Evolutionary conservation across 2,329 filamentous ascomycete genomes (phyloP), one percentile per base, ranked within the genome.

Genomic region (Hypomyces rosellus): DNA sequence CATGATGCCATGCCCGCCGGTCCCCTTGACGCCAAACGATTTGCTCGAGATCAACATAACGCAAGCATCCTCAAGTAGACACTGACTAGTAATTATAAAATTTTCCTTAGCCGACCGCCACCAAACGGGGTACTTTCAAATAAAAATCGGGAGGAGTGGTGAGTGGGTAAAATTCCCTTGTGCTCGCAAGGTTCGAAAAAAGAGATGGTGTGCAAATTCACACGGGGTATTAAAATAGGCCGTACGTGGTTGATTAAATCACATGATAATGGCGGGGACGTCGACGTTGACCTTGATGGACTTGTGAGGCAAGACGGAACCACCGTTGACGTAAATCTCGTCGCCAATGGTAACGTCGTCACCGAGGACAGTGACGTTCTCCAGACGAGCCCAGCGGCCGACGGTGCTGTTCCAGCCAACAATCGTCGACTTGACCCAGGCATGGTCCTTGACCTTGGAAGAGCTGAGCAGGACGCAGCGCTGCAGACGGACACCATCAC

Each of bases 211-310:
- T 33, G 33, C 40, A 34, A 44, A 46, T 18, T 16, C 12, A 36
- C 49, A 36, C 41, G 44, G 25, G 25, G 25, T 30, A 30, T 30
- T 30, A 30, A 30, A 30, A 8, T 20, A 20, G 25, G 25, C 25
- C 25, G 25, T 7, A 34, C 34, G 20, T 36, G 36, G 36, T 38
- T 38, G 36, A 45, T 14, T 36, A 42, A 49, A 49, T 75, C 76
- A 85, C 81, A 85, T 85, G 65, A 85, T 85, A 58, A 85, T 84
- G 54, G 81, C 80, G 20, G 81, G 81, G 25, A 81, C 81, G 71
- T 99, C 93, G 63, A 99, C 89, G 70, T 99, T 99, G 64, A 86
- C 82, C 81, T 97, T 97, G 80, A 99, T 97, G 69, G 86, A 93
- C 86, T 99, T 99, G 77, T 99, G 92, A 6, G 92, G 92, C 57